A percentile compares a stretch with the other conserved stretches of the same genome.
These are phyloP conservation scores for Mikania micrantha DNA, from an alignment of 129 eudicot genomes.

Conservation along the genomic window DNA sequence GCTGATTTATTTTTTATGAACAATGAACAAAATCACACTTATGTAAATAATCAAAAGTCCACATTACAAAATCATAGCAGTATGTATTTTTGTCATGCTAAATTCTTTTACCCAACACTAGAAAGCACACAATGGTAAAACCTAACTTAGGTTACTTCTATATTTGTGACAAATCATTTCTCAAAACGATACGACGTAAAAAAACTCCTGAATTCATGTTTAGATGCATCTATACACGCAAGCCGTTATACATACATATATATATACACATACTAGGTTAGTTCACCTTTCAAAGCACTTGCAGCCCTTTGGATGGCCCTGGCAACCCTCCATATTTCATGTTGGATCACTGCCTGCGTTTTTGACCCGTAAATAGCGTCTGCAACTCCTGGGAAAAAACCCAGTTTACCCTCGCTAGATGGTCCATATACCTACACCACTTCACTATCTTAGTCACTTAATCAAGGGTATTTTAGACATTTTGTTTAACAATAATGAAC, in stretches of 20 bases:
- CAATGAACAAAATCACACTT: not conserved
- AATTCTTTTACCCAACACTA: too few relatives aligned
- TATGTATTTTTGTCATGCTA: not conserved
- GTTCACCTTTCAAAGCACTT: conserved; percentile 47
- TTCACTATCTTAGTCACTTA: not conserved
- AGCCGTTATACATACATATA: not conserved
- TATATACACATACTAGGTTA: conserved; percentile 22
- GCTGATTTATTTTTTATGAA: too few relatives aligned
- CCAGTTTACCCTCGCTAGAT: conserved; percentile 32
- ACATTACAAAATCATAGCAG: too few relatives aligned
- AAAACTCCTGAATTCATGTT: conserved; percentile 13
- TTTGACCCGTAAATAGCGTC: conserved; percentile 42
- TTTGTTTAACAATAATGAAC: not conserved
- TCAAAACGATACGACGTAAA: not conserved
- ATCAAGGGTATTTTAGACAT: not conserved
- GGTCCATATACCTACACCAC: conserved; percentile 69
- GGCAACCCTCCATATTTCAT: conserved; percentile 88
- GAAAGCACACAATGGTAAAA: not conserved
- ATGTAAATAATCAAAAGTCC: too few relatives aligned
- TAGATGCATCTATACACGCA: conserved; percentile 14
- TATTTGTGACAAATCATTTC: not conserved
- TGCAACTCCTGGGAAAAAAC: conserved; percentile 62
- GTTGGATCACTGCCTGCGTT: conserved; percentile 40
- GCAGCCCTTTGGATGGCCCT: conserved; percentile 86
- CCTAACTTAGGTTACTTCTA: not conserved